These are phyloP conservation scores for Oryza meridionalis DNA, from an alignment of 176 grass and related monocot genomes.

Conservation along the genomic window DNA sequence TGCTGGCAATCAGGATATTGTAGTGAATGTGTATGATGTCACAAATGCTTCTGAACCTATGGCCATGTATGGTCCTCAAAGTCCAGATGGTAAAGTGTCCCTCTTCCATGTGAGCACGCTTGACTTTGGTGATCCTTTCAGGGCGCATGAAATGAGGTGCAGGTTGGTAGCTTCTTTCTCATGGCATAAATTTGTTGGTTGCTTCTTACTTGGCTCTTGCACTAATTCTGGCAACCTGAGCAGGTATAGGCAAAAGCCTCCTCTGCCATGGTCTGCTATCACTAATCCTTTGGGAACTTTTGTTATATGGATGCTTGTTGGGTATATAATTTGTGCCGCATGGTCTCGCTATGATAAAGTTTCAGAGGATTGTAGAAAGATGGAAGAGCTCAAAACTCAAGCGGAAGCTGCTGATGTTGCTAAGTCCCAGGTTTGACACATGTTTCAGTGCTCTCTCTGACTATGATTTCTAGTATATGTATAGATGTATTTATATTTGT, in stretches of 20 bases:
- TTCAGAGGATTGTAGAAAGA: conserved; percentile 89
- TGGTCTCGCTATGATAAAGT: conserved; percentile 88
- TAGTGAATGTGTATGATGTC: conserved; percentile 93
- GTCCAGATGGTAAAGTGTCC: conserved; percentile 40
- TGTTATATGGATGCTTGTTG: conserved; percentile 82
- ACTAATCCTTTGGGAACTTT: conserved; percentile 75
- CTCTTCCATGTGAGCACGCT: conserved; percentile 78
- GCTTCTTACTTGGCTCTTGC: conserved; percentile 3
- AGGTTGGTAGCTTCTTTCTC: conserved; percentile 51
- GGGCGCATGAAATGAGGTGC: conserved; percentile 94
- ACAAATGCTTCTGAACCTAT: conserved; percentile 80
- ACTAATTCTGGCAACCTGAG: conserved; percentile 39
- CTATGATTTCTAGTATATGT: conserved; percentile 11
- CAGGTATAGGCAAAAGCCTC: conserved; percentile 82
- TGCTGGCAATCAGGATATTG: conserved; percentile 94
- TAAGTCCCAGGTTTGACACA: conserved; percentile 76
- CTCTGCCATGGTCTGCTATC: conserved; percentile 63
- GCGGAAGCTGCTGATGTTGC: conserved; percentile 96
- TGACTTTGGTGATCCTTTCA: conserved; percentile 97
- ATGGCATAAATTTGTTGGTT: conserved; percentile 31
- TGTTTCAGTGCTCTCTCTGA: not conserved
- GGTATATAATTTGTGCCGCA: conserved; percentile 81
- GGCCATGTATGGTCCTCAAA: conserved; percentile 85
- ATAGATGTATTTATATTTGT: conserved; percentile 9
- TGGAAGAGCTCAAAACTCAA: conserved; percentile 92